These are phyloP conservation scores for Phialophora macrospora DNA, from an alignment of 2,329 filamentous ascomycete species.

Conservation along the genomic window DNA sequence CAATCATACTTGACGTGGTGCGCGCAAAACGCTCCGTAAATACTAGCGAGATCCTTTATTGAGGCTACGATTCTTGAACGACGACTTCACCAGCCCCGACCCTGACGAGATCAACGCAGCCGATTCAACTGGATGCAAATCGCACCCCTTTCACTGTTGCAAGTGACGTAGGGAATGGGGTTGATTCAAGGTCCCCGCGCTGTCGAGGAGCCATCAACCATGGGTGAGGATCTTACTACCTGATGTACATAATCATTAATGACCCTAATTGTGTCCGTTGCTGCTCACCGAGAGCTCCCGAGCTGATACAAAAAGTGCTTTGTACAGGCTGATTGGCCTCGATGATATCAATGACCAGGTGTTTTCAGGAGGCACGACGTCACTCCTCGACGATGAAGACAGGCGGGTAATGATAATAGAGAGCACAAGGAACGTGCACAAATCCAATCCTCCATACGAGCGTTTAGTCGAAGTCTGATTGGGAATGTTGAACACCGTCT, in stretches of 20 bases:
- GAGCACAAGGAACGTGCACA: neutral
- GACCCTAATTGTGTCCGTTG: neutral
- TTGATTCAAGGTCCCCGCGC: neutral
- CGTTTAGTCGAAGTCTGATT: neutral
- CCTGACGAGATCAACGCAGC: neutral
- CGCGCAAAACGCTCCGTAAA: conserved; percentile 9
- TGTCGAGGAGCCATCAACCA: neutral
- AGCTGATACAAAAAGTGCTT: conserved; percentile 6
- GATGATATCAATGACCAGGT: conserved; percentile 7
- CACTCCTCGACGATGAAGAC: neutral
- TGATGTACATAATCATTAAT: neutral
- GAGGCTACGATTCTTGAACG: neutral
- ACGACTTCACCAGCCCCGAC: neutral
- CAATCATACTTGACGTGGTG: conserved; percentile 18
- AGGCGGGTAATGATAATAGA: conserved; percentile 11
- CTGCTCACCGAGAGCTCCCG: neutral
- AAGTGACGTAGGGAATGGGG: neutral
- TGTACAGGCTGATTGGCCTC: neutral
- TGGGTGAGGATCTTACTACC: neutral
- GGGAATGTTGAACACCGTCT: neutral
- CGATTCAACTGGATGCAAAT: neutral
- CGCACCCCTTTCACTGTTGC: neutral
- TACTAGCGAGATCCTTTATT: neutral
- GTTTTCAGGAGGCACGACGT: conserved; percentile 1
- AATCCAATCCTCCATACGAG: neutral